phyloP scores from a whole-genome alignment of 2,329 filamentous ascomycete genomes.

The Aspergillus pseudotamarii region DNA sequence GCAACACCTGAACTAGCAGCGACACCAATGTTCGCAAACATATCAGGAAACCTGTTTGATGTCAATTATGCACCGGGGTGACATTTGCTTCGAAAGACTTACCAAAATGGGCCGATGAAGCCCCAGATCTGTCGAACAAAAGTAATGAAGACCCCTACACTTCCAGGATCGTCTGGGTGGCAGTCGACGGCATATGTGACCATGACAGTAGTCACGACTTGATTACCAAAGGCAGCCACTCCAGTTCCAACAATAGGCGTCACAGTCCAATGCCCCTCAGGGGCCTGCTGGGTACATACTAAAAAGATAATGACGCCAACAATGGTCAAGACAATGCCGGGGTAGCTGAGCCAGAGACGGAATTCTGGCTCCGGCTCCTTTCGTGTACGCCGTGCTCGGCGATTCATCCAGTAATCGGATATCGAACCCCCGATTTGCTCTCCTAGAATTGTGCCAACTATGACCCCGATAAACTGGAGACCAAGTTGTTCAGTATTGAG shows the following conservation, averaged over 20 bases:
- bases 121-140: constrained; percentile 53
- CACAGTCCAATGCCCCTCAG: constrained; percentile 56
- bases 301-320: constrained; percentile 61
- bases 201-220: constrained; percentile 64
- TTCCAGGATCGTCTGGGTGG: constrained; percentile 56
- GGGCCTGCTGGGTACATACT: constrained; percentile 54
- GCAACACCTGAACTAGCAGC: constrained; percentile 34
- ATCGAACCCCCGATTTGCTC: constrained; percentile 61
- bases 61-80: constrained; percentile 12
- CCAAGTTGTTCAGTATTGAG: constrained; percentile 63
- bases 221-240: constrained; percentile 59
- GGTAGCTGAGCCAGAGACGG: constrained; percentile 61
- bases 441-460: constrained; percentile 61
- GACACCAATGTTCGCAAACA: constrained; percentile 41
- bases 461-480: constrained; percentile 61
- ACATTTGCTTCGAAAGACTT: constrained; percentile 10
- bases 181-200: constrained; percentile 64
- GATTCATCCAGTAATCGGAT: constrained; percentile 61
- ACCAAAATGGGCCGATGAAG: constrained; percentile 44
- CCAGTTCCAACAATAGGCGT: constrained; percentile 61
- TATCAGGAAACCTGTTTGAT: constrained; percentile 33
- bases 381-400: constrained; percentile 26
- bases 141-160: constrained; percentile 63
- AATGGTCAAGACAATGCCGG: constrained; percentile 55
- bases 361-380: constrained; percentile 55